Conservation (phyloP, 306 rosid species). For the Neltuma alba region DNA sequence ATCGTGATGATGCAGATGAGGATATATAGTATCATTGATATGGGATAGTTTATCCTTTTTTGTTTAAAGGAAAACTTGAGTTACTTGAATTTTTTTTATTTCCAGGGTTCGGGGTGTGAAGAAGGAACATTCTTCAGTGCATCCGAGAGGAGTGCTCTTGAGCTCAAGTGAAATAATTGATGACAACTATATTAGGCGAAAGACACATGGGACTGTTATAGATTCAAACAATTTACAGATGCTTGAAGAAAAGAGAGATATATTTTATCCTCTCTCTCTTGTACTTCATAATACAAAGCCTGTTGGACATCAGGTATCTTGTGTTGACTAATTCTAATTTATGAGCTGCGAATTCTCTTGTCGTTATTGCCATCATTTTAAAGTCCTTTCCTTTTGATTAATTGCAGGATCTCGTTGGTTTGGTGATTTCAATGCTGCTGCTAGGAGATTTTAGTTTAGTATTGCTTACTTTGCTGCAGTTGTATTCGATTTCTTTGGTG, state of each 20-base stretch:
- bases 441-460: conserved; percentile 99
- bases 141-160: conserved; percentile 44
- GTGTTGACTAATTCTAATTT: conserved; percentile 31
- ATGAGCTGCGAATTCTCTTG: conserved; percentile 8
- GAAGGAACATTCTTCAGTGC: conserved; percentile 50
- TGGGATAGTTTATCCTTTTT: conserved; percentile 11
- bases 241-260: conserved; percentile 84
- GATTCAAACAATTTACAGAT: conserved; percentile 68
- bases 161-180: conserved; percentile 49
- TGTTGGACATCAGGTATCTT: conserved; percentile 97
- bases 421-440: conserved; percentile 95
- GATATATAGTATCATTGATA: conserved; percentile 10
- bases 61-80: background rate
- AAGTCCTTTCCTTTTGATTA: conserved; percentile 27
- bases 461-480: conserved; percentile 93
- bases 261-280: conserved; percentile 88
- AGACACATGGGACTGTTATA: conserved; percentile 61
- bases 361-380: conserved; percentile 16
- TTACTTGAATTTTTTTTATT: conserved; percentile 14
- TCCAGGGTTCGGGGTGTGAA: conserved; percentile 46
- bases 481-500: conserved; percentile 86
- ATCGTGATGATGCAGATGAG: conserved; percentile 13
- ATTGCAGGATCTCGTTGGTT: conserved; percentile 98
- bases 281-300: conserved; percentile 91
- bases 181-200: conserved; percentile 58